A percentile compares a stretch with the other conserved stretches of the same genome.
Conservation (phyloP, 2,329 filamentous ascomycete species). For the Exophiala sp. region DNA sequence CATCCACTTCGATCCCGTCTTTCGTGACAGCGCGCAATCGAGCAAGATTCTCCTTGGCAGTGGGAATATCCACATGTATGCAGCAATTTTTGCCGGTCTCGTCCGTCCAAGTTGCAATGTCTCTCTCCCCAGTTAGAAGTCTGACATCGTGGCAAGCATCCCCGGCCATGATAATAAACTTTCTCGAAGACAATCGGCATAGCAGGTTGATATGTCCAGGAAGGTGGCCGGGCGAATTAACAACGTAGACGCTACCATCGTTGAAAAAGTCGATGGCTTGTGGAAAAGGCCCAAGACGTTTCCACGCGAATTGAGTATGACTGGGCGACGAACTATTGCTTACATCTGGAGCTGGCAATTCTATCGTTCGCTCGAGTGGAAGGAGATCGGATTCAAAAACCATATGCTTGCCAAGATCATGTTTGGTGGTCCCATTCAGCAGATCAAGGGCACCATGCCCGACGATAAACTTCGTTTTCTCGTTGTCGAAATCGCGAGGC, state of each 20-base stretch:
- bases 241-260: conserved; percentile 32
- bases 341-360: conserved; percentile 21
- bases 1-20: conserved; percentile 18
- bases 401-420: conserved; percentile 27
- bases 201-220: conserved; percentile 35
- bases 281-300: conserved; percentile 22
- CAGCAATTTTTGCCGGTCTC: conserved; percentile 29
- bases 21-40: conserved; percentile 18
- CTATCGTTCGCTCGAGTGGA: conserved; percentile 26
- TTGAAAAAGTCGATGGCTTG: conserved; percentile 32
- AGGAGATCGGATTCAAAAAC: conserved; percentile 32
- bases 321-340: background rate
- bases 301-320: conserved; percentile 16
- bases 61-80: conserved; percentile 31
- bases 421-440: conserved; percentile 21
- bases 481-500: conserved; percentile 29
- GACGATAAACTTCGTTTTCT: conserved; percentile 38
- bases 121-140: conserved; percentile 31
- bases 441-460: conserved; percentile 31
- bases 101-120: conserved; percentile 33
- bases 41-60: conserved; percentile 29
- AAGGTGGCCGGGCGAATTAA: conserved; percentile 34
- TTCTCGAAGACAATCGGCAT: conserved; percentile 22
- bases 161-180: conserved; percentile 32
- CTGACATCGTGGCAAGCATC: conserved; percentile 35